phyloP scores from a whole-genome alignment of 495 filamentous ascomycete genomes.

The Tuber umbilicatum region DNA sequence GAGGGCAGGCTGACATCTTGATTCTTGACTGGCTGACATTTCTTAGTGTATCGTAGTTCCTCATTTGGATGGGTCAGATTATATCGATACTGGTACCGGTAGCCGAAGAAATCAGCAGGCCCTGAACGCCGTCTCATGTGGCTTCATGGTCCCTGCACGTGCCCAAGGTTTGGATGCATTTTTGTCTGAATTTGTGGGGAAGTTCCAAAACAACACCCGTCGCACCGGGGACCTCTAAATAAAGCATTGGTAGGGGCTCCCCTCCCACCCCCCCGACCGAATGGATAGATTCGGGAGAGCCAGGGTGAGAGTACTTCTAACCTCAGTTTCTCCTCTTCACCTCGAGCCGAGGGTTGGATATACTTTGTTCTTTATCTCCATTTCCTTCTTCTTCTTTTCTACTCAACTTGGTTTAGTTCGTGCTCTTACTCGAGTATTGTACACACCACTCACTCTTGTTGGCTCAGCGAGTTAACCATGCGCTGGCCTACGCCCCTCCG shows the following conservation, averaged over 20 bases:
- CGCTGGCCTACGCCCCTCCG: background rate
- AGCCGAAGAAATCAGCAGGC: background rate
- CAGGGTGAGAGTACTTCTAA: background rate
- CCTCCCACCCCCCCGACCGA: background rate
- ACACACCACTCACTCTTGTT: background rate
- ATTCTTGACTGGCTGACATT: background rate
- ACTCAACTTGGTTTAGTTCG: background rate
- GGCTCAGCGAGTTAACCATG: background rate
- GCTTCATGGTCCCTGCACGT: background rate
- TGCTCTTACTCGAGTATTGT: background rate
- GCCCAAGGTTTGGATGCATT: background rate
- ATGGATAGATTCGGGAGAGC: background rate
- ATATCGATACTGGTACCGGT: too few relatives aligned
- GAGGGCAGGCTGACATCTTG: background rate
- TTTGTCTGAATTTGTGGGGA: background rate
- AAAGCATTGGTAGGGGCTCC: background rate
- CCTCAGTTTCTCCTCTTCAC: background rate
- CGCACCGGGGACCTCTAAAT: background rate
- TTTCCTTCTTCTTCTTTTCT: background rate
- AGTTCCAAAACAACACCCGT: background rate
- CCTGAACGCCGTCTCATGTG: background rate
- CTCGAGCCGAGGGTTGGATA: background rate
- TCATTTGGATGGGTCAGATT: background rate
- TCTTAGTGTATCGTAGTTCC: background rate
- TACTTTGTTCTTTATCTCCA: background rate